A percentile compares a stretch with the other conserved stretches of the same genome.
Conservation (phyloP, 148 eudicot genomes). For the Gaultheria prostrata region DNA sequence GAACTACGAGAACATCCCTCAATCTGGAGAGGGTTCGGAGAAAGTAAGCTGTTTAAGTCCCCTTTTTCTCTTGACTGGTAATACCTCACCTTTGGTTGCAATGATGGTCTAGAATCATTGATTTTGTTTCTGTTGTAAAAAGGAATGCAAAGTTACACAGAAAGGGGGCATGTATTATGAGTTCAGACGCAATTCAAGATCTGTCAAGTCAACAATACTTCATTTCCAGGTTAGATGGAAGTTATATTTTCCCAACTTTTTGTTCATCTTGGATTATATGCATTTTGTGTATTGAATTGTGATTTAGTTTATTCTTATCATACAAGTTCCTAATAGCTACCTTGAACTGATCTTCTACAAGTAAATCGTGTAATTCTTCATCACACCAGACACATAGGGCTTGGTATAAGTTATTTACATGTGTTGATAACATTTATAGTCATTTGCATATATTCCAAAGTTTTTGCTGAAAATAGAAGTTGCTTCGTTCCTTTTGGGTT, state of each 20-base stretch:
- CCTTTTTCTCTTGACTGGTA: not conserved
- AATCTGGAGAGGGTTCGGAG: constrained; percentile 66
- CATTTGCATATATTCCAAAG: not conserved
- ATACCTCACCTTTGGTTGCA: not conserved
- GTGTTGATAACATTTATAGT: not conserved
- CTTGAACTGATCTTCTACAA: not conserved
- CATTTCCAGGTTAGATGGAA: constrained; percentile 69
- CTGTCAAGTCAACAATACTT: constrained; percentile 76
- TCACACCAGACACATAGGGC: not conserved
- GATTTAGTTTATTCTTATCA: not conserved
- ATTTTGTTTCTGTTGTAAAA: not conserved
- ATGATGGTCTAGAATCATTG: not conserved
- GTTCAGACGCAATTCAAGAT: constrained; percentile 73
- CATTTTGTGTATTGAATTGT: not conserved
- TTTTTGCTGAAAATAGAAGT: not conserved
- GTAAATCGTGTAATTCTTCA: not conserved
- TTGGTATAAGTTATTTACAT: not conserved
- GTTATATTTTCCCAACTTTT: not conserved
- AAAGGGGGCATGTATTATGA: constrained; percentile 58
- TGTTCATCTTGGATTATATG: not conserved
- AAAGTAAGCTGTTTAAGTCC: constrained; percentile 37
- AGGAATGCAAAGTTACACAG: constrained; percentile 63
- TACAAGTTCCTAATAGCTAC: not conserved
- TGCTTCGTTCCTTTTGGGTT: not conserved
- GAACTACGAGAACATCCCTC: constrained; percentile 75